Conservation (phyloP, 129 eudicot species). For the Helianthus tuberosus region DNA sequence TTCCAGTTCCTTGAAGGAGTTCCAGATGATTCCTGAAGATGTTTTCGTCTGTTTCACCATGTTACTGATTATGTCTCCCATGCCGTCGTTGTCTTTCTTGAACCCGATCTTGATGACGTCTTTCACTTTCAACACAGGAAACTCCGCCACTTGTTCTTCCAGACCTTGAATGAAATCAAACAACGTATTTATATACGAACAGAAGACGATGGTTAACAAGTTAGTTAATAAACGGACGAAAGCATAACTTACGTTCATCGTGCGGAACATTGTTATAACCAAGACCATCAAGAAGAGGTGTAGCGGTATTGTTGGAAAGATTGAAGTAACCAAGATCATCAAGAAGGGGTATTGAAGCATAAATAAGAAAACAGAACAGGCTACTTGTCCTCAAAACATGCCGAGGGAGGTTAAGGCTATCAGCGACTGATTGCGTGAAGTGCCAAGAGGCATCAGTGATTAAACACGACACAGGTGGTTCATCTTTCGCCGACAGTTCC, state of each 20-base stretch:
- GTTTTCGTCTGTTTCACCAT: slow-evolving; percentile 37
- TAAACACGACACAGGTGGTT: slow-evolving; percentile 39
- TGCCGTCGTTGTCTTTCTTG: not conserved
- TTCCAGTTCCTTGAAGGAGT: slow-evolving; percentile 49
- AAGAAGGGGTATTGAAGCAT: slow-evolving; percentile 33
- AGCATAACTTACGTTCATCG: slow-evolving; percentile 1
- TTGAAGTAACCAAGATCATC: slow-evolving; percentile 32
- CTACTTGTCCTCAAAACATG: slow-evolving; percentile 49
- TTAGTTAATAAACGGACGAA: no score
- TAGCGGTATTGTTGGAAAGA: not conserved
- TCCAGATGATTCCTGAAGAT: slow-evolving; percentile 48
- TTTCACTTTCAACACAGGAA: slow-evolving; percentile 41
- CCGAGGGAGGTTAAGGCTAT: slow-evolving; percentile 42
- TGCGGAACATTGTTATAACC: slow-evolving; percentile 7
- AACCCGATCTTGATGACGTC: slow-evolving; percentile 23
- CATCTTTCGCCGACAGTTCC: slow-evolving; percentile 16
- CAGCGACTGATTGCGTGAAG: slow-evolving; percentile 45
- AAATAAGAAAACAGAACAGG: slow-evolving; percentile 36
- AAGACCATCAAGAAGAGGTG: not conserved
- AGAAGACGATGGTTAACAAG: no score
- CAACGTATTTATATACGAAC: not conserved
- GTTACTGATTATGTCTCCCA: not conserved
- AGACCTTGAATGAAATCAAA: slow-evolving; percentile 12
- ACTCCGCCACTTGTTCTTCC: slow-evolving; percentile 37
- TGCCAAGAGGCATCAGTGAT: slow-evolving; percentile 53